Base-by-base conservation (phyloP, 202 grass and related monocot genomes). In the Elaeis oleifera region DNA sequence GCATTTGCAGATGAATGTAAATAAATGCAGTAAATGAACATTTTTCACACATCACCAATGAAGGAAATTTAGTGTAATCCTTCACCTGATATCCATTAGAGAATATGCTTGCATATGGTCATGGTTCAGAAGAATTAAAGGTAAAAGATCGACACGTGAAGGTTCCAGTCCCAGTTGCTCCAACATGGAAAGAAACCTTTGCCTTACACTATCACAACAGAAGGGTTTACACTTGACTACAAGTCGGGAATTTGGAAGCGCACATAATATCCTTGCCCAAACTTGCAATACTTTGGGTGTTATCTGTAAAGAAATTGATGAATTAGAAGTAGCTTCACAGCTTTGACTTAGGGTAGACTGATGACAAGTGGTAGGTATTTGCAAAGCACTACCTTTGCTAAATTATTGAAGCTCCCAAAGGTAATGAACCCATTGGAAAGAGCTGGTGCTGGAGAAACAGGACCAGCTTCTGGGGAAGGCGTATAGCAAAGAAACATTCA, bases 21-120 rank as follows among this genome's bases (percentile, higher is more conserved):
- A 61, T 36, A 11, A 16, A 21, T 1, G 60, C 9, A 58, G 24
- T 29, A 26, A 26, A 59, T 15, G 16, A 15, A 0, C 7, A 17
- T 8, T 27, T 16, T 50, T 39, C 23, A 51, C 6, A 64, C 19
- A 49, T 44, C 44, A 64, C 29, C 23, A 19, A 11, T 52, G 78
- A 74, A 25, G 58, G 51, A 19, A 73, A 61, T 55, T 26, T 55
- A 20, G 70, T 22, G 17, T 27, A 69, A 58, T 18, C 73, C 53
- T 54, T 62, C 27, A 92, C 94, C 94, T 99, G 63, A 99, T 92
- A 80, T 99, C 94, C 82, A 99, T 99, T 56, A 99, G 60, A 50
- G 94, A 99, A 84, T 99, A 99, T 28, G 94, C 88, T 63, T 99
- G 94, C 94, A 99, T 99, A 78, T 99, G 94, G 70, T 99, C 94